Percentiles rank a stretch among this genome's conserved stretches.
Evolutionary conservation across 2,329 filamentous ascomycete genomes (phyloP).

Genomic region (Aspergillus ochraceus): DNA sequence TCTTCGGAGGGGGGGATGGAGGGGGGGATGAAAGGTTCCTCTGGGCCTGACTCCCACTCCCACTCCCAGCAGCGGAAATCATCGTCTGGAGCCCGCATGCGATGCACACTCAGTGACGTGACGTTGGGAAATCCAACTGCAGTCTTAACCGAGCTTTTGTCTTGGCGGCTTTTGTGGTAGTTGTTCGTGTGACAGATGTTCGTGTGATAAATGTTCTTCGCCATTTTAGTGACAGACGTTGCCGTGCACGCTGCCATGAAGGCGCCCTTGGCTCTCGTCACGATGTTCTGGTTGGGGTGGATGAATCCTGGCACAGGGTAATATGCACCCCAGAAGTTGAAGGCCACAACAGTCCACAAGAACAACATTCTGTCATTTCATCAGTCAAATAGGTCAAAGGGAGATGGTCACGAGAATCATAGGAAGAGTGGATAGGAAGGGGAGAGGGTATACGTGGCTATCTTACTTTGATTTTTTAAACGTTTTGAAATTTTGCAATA

Average conservation of each 20-base stretch:
- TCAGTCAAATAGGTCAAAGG: neutral
- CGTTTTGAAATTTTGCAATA: neutral
- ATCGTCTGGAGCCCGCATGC: no score
- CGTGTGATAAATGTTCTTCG: neutral
- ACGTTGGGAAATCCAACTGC: no score
- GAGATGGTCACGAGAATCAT: neutral
- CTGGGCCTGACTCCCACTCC: no score
- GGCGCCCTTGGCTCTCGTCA: neutral
- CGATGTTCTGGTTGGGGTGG: constrained; percentile 5
- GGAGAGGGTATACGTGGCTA: neutral
- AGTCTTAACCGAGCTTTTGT: no score
- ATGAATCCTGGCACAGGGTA: constrained; percentile 22
- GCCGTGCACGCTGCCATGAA: neutral
- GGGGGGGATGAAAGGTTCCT: no score
- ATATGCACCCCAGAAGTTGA: constrained; percentile 27
- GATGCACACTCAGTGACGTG: no score
- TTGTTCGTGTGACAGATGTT: no score
- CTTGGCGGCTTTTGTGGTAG: neutral
- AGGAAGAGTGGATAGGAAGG: neutral
- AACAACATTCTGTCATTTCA: constrained; percentile 24
- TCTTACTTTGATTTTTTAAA: no score
- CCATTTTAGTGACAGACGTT: neutral
- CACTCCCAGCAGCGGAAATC: no score
- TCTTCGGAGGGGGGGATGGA: no score
- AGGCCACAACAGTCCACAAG: constrained; percentile 17